Conservation (phyloP, 192 early-diverging fungal species). For the Entomortierella beljakovae region DNA sequence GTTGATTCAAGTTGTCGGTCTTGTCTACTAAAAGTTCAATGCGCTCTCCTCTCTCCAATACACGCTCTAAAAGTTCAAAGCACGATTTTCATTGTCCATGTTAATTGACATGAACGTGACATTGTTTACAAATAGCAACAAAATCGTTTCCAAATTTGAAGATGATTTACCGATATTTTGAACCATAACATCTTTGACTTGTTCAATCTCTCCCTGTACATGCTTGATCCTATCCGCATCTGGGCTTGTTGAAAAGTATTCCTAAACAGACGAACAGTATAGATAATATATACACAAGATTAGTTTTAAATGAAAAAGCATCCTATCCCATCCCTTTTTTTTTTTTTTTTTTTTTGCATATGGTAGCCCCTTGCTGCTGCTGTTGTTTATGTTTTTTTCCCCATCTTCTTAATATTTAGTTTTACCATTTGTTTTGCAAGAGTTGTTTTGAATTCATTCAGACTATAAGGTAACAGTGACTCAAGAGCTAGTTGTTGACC, state of each 20-base stretch:
- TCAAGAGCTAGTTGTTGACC: slow-evolving; percentile 64
- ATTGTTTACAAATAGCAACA: neutral
- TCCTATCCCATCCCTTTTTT: neutral
- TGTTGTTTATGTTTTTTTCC: neutral
- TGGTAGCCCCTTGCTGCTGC: neutral
- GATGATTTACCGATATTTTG: slow-evolving; percentile 91
- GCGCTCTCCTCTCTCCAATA: slow-evolving; percentile 88
- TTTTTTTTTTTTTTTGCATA: neutral
- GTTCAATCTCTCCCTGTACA: slow-evolving; percentile 92
- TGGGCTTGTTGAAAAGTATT: slow-evolving; percentile 78
- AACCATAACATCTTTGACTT: slow-evolving; percentile 95
- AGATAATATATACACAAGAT: neutral
- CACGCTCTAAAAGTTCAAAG: slow-evolving; percentile 85
- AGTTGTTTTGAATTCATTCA: slow-evolving; percentile 84
- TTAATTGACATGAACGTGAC: neutral
- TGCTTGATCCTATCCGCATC: slow-evolving; percentile 80
- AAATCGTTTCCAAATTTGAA: neutral
- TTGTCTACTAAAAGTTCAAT: slow-evolving; percentile 94
- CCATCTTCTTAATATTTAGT: neutral
- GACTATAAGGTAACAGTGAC: slow-evolving; percentile 72
- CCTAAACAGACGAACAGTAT: slow-evolving; percentile 42
- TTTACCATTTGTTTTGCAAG: slow-evolving; percentile 85
- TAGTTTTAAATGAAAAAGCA: neutral
- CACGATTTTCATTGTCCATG: too few relatives aligned
- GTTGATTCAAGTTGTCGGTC: slow-evolving; percentile 86